Evolutionary conservation across 23 red algal genomes (phyloP).

Genomic region (Gracilariopsis chorda): DNA sequence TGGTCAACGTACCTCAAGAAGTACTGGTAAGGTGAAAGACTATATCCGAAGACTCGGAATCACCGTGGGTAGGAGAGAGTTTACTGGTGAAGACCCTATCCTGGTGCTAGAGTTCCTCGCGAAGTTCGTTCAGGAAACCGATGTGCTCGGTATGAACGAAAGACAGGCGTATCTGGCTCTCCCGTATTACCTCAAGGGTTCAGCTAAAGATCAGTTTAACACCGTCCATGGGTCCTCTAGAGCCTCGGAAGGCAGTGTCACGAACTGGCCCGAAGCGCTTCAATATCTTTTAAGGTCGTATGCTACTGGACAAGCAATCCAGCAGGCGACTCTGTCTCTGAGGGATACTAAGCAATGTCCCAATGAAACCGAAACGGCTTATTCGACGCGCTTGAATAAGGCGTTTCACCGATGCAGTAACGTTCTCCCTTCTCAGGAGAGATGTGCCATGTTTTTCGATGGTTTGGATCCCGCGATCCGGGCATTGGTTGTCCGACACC

Average conservation of each 20-base stretch:
- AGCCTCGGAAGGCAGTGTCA: background rate
- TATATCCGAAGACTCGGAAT: background rate
- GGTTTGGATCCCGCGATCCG: background rate
- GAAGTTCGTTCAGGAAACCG: background rate
- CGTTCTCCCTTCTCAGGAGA: background rate
- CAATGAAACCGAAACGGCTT: background rate
- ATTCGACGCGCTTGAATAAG: background rate
- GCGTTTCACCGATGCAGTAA: conserved; percentile 14
- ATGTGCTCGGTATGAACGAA: background rate
- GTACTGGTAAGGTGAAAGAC: conserved; percentile 6
- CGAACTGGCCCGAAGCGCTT: background rate
- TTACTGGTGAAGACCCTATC: background rate
- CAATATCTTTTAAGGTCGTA: conserved; percentile 3
- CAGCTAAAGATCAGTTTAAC: background rate
- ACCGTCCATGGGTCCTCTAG: background rate
- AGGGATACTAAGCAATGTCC: background rate
- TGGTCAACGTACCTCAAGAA: background rate
- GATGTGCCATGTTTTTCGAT: background rate
- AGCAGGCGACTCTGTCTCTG: background rate
- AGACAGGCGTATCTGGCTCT: background rate
- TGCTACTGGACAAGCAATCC: background rate
- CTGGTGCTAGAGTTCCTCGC: background rate
- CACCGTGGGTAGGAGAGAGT: background rate
- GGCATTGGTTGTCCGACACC: background rate
- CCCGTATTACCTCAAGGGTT: background rate